phyloP scores from a whole-genome alignment of 73 alveolate genomes.

The Blepharisma japonicum region DNA sequence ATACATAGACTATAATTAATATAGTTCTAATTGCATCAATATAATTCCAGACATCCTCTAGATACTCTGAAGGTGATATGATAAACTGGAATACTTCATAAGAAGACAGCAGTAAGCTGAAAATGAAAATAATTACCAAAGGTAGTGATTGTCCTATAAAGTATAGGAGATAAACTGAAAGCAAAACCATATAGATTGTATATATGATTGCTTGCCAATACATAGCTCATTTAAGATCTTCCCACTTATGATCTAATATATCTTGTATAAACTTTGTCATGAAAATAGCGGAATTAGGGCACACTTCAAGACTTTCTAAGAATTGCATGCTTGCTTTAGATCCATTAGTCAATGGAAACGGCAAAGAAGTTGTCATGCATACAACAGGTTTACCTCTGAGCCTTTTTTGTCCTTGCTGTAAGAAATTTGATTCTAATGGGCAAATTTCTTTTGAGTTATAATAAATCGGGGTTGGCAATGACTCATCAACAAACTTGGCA shows the following conservation, averaged over 20 bases:
- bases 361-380: neutral
- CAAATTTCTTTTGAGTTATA: too few relatives aligned
- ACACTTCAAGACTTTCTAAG: neutral
- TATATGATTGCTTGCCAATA: neutral
- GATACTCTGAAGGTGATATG: neutral
- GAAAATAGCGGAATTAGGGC: neutral
- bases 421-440: neutral
- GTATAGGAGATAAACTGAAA: neutral
- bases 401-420: neutral
- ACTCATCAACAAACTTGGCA: too few relatives aligned
- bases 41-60: slow-evolving; percentile 22
- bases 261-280: neutral
- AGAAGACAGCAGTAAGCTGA: neutral
- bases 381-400: neutral
- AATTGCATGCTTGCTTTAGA: neutral
- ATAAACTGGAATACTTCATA: neutral
- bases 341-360: neutral
- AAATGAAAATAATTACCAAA: neutral
- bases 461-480: too few relatives aligned
- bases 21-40: neutral
- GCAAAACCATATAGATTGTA: neutral
- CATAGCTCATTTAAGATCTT: neutral
- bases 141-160: neutral
- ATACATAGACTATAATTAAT: neutral
- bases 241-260: neutral